Base-by-base conservation (phyloP, 2,329 filamentous ascomycete species). In the Exutisphaerella laricina region DNA sequence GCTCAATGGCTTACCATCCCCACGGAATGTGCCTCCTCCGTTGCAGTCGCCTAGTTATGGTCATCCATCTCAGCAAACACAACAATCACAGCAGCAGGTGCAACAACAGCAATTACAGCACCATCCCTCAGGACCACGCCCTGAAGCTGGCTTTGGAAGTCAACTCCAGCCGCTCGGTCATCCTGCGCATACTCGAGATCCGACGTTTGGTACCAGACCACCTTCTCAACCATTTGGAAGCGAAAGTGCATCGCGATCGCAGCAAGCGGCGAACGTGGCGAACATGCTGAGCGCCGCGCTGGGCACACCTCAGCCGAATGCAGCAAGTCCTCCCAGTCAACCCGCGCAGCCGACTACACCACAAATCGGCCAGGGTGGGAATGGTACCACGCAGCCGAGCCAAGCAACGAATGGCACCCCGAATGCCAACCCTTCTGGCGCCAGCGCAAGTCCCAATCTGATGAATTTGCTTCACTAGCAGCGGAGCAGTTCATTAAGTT, bases 361-460 rank as follows among this genome's bases (percentile, higher is more conserved):
- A 16, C 50, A 50, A 34, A 53, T 23, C 12, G 30, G 14, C 4
- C n/a, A n/a, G n/a, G n/a, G n/a, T n/a, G n/a, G n/a, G n/a, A 26
- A 51, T 12, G 53, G 45, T 14, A 54, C 54, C 33, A 45, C 42
- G 13, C n/a, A n/a, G n/a, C n/a, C n/a, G n/a, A n/a, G n/a, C n/a
- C n/a, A n/a, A n/a, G n/a, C n/a, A n/a, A n/a, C n/a, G n/a, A 56
- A 55, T 34, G 53, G 53, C 9, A 33, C 45, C 28, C 17, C 40
- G 12, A 41, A 34, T 8, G 41, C 37, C 33, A 35, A 35, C 23
- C 33, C 33, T 10, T 42, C 43, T 20, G 62, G 62, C 12, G 62
- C 70, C 10, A 72, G 70, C 47, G 70, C 70, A 9, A 72, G 69
- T 48, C 70, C 70, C 10, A 71, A 65, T 45, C 57, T 73, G 55